Percentiles rank a stretch among this genome's conserved stretches.
Conservation (phyloP, 176 grass and related monocot genomes). For the Themeda triandra region DNA sequence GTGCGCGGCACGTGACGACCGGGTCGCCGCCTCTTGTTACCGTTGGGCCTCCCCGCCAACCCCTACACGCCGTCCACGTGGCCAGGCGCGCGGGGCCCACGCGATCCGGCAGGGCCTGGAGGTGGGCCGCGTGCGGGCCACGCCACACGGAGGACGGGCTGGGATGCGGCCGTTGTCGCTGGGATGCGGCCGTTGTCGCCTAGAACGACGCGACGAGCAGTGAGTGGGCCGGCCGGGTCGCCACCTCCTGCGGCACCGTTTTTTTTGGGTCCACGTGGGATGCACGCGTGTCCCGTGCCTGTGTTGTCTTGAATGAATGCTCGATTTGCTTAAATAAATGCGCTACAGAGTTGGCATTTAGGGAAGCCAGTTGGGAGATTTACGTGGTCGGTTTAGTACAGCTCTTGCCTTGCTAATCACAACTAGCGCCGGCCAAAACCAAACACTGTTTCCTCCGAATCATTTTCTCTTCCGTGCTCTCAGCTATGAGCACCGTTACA, state of each 20-base stretch:
- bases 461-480: too few species aligned
- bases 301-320: too few species aligned
- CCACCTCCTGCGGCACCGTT: too few species aligned
- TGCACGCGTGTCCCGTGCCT: neutral
- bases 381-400: too few species aligned
- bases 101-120: neutral
- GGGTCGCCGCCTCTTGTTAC: neutral
- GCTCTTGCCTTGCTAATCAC: too few species aligned
- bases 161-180: neutral
- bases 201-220: neutral
- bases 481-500: too few species aligned
- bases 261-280: neutral
- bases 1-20: constrained; percentile 55
- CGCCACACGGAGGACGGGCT: neutral
- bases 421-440: too few species aligned
- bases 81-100: neutral
- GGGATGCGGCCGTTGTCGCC: too few species aligned
- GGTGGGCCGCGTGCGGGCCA: neutral
- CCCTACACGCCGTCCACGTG: neutral
- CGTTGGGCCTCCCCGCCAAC: constrained; percentile 17
- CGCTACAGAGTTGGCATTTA: neutral
- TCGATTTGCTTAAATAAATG: too few species aligned
- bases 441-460: too few species aligned
- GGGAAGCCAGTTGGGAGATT: too few species aligned
- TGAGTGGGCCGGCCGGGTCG: neutral